phyloP scores from a whole-genome alignment of 768 basidiomycete genomes.

The Tricholoma matsutake region DNA sequence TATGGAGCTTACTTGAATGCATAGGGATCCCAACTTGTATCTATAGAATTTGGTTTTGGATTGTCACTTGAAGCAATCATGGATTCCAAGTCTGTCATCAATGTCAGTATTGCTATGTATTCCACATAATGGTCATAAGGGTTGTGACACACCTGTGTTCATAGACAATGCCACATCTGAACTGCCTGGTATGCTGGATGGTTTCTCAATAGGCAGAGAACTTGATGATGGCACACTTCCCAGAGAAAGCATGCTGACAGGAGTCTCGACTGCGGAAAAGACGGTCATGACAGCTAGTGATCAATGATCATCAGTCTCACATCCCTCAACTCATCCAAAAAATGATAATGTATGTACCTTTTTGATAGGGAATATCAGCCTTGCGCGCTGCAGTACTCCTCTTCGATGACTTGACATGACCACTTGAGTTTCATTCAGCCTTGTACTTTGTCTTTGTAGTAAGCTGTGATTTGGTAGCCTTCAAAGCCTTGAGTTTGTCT shows the following conservation, averaged over 20 bases:
- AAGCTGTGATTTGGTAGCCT: not conserved
- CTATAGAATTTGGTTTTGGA: too few relatives aligned
- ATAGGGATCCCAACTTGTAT: not conserved
- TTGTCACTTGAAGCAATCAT: too few relatives aligned
- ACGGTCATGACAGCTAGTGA: not conserved
- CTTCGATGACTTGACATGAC: not conserved
- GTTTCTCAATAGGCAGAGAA: too few relatives aligned
- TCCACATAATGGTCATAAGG: too few relatives aligned
- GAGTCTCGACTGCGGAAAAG: not conserved
- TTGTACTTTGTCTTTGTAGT: not conserved
- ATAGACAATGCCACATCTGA: too few relatives aligned
- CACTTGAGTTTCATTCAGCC: slow-evolving; percentile 2
- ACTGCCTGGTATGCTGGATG: too few relatives aligned
- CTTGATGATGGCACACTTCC: too few relatives aligned
- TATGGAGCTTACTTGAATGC: not conserved
- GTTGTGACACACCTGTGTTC: too few relatives aligned
- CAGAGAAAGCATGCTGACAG: not conserved
- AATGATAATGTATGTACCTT: not conserved
- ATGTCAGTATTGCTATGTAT: too few relatives aligned
- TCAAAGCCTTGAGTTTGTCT: not conserved
- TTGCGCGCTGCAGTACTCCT: not conserved
- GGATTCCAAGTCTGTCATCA: too few relatives aligned
- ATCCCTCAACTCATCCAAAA: not conserved
- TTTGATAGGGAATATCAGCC: not conserved
- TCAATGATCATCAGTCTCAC: too few relatives aligned